Evolutionary conservation across 2,329 filamentous ascomycete genomes (phyloP), one percentile per base, ranked within the genome.

Genomic region (Colletotrichum paranaense): DNA sequence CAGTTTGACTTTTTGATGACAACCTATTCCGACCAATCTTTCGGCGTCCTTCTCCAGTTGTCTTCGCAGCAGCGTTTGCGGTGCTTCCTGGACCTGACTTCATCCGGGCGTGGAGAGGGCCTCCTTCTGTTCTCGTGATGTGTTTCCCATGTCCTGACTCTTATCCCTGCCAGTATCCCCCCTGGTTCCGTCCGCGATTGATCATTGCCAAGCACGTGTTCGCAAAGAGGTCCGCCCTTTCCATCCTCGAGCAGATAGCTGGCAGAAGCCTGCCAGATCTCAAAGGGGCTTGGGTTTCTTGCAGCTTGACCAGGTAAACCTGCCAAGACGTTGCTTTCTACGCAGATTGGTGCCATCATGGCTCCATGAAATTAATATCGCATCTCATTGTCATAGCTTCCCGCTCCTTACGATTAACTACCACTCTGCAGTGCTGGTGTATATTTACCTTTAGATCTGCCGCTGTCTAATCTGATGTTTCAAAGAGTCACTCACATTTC

Each of bases 371-470:
- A 73, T 60, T 65, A 70, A 65, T 52, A 70, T 73, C 66, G 53
- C 55, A 53, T 46, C 42, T 28, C 46, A 14, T 59, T 64, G 55
- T 57, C 67, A 49, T 57, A 62, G 66, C 60, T 65, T 62, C 56
- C 28, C 60, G 30, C 35, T 59, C 55, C 67, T 26, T 22, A 62
- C 55, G 32, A 65, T 70, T 56, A 26, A 56, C 60, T 62, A 32
- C 24, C 30, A 57, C 55, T 38, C 28, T 65, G 55, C 42, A 73
- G 66, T 46, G 32, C 42, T 52, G 59, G 32, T 65, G 32, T 73
- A 73, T 70, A 65, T 60, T n/a, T 70, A 70, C 55, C 67, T 65
- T 22, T 14, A 70, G 55, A 73, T 56, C 60, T 70, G 24, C 62
- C 32, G n/a, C 53, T 22, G n/a, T 52, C 55, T 57, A 32, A 46